Conservation (phyloP, 352 stramenopile species). For the Blastocystis sp. region DNA sequence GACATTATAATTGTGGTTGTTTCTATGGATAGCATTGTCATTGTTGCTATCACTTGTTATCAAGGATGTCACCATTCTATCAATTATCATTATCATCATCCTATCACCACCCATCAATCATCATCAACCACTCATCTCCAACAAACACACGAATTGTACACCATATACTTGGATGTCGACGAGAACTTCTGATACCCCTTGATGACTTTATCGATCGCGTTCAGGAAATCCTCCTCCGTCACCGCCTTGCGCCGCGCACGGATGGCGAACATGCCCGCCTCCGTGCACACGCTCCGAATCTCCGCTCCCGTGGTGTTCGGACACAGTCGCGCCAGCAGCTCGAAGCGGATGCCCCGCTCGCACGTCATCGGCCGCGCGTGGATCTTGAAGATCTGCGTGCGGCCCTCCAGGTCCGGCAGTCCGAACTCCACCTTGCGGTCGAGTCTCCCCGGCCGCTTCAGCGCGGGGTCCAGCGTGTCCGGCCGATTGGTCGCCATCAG, state of each 20-base stretch:
- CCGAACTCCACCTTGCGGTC: constrained; percentile 99
- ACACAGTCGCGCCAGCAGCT: constrained; percentile 89
- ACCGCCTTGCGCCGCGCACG: constrained; percentile 90
- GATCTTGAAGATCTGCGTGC: constrained; percentile 96
- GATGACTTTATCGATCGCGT: constrained; percentile 99
- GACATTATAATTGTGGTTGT: background rate
- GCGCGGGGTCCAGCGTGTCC: constrained; percentile 86
- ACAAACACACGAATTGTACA: constrained; percentile 77
- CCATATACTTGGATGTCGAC: constrained; percentile 97
- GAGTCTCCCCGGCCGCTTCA: constrained; percentile 84
- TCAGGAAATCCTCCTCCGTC: constrained; percentile 97
- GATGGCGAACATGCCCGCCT: constrained; percentile 96
- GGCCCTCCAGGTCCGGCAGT: constrained; percentile 89
- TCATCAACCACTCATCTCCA: no score
- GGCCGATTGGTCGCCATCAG: constrained; percentile 94
- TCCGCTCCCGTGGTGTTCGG: constrained; percentile 96
- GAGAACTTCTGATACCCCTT: constrained; percentile 99
- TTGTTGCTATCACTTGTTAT: background rate
- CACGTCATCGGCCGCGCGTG: constrained; percentile 98
- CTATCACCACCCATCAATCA: no score
- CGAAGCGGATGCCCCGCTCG: constrained; percentile 93
- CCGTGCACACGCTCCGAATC: constrained; percentile 90
- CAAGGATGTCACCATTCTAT: background rate
- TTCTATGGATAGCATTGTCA: background rate
- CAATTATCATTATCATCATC: background rate